A percentile compares a stretch with the other conserved stretches of the same genome.
These are phyloP conservation scores for Botrytis aclada DNA, from an alignment of 2,329 filamentous ascomycete species.

Conservation along the genomic window DNA sequence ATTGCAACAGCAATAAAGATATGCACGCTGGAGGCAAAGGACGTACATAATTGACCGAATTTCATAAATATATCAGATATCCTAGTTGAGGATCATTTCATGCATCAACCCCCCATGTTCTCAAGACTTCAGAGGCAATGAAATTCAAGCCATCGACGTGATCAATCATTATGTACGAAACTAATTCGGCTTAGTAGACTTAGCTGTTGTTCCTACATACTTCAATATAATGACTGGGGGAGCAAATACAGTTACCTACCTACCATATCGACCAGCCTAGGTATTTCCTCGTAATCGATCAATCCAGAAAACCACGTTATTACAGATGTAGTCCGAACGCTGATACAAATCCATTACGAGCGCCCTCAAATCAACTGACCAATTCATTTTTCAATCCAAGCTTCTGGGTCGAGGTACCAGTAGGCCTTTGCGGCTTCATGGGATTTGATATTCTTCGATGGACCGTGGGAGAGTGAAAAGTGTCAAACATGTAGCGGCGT, in stretches of 20 bases:
- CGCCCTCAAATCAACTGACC: neutral
- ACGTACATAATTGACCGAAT: constrained; percentile 1
- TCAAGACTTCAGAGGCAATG: neutral
- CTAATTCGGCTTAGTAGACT: too few species aligned
- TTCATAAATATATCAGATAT: neutral
- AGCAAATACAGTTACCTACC: neutral
- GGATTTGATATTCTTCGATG: neutral
- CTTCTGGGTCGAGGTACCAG: neutral
- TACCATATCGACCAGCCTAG: neutral
- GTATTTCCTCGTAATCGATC: neutral
- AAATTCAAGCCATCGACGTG: constrained; percentile 2
- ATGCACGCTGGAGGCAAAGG: neutral
- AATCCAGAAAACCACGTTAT: neutral
- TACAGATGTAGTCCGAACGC: neutral
- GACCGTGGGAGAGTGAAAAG: neutral
- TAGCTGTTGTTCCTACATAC: neutral
- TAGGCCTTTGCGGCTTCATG: neutral
- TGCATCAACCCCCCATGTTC: neutral
- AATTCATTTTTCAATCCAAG: neutral
- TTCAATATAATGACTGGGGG: neutral
- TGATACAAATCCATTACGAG: neutral
- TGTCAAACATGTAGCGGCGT: neutral
- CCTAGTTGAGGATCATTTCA: constrained; percentile 12
- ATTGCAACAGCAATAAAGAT: neutral
- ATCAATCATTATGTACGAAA: neutral